Evolutionary conservation across 306 rosid genomes (phyloP), one percentile per base, ranked within the genome.

Genomic region (Fragaria iinumae): DNA sequence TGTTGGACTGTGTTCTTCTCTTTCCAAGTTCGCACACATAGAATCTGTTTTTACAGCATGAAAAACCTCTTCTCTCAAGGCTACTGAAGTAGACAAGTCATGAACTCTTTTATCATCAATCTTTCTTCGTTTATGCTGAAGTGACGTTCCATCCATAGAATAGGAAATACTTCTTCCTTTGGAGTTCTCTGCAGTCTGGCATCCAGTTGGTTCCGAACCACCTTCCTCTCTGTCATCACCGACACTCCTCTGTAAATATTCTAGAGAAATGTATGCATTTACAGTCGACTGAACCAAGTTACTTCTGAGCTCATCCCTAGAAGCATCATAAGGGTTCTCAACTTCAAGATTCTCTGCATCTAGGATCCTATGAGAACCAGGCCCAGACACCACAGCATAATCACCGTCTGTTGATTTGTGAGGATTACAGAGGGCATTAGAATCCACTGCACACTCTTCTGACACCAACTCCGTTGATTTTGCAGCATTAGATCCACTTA

Each of bases 101-200:
- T 74, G 72, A 75, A 59, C 64, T 41, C 52, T 48, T 69, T 77
- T 78, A 38, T 44, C 65, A 57, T 80, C 91, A 74, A 67, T 79
- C 85, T 85, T 88, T 79, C 87, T 88, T 81, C 86, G 87, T 73
- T 92, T 89, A 34, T 75, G 83, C 75, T 75, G 86, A 83, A 86
- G 74, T 65, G 69, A 67, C 17, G 85, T 85, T 77, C 72, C 83
- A 75, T 83, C 86, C 81, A 77, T 38, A 81, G 77, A 83, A 73
- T 80, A 72, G 69, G 76, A 53, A 71, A 69, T 73, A 79, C 63
- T 64, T 29, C 72, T 67, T 44, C 79, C 77, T 2, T 27, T 55
- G 62, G 82, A 79, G 59, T 72, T 81, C 49, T 64, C 79, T 53
- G 80, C 72, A 74, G 60, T 55, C 79, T 76, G 82, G 45, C 71